phyloP scores from a whole-genome alignment of 768 basidiomycete species.

The Serpula lacrymans region DNA sequence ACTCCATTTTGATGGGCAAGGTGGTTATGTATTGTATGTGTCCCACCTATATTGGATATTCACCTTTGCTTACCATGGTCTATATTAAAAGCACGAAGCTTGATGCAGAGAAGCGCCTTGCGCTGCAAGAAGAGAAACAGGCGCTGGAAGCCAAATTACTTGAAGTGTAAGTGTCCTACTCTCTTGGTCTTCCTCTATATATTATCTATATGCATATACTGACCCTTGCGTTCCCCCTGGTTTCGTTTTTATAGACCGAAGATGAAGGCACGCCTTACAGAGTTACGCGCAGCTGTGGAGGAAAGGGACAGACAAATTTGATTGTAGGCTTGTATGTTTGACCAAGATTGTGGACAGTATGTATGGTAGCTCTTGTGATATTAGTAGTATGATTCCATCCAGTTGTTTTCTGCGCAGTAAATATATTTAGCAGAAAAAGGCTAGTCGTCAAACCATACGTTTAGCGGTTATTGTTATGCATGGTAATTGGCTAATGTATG shows the following conservation, averaged over 20 bases:
- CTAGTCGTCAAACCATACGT: too few species aligned
- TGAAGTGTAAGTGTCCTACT: slow-evolving; percentile 64
- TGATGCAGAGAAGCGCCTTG: slow-evolving; percentile 85
- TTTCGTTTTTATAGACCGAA: slow-evolving; percentile 58
- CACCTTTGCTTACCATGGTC: slow-evolving; percentile 2
- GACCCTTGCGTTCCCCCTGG: slow-evolving; percentile 6
- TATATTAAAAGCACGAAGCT: slow-evolving; percentile 64
- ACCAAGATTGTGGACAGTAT: too few species aligned
- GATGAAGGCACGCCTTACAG: slow-evolving; percentile 70
- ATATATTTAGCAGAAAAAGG: too few species aligned
- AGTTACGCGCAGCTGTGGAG: too few species aligned
- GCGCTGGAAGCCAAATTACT: slow-evolving; percentile 77
- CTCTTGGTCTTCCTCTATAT: neutral
- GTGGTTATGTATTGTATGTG: slow-evolving; percentile 91
- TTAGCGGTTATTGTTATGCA: too few species aligned
- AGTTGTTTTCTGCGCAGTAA: too few species aligned
- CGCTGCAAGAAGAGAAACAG: slow-evolving; percentile 94
- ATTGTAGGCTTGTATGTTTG: too few species aligned
- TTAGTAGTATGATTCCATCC: too few species aligned
- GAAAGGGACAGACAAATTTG: too few species aligned
- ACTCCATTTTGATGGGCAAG: slow-evolving; percentile 90
- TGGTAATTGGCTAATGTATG: too few species aligned
- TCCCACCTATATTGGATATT: neutral
- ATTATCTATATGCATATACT: too few species aligned
- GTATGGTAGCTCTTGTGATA: too few species aligned